Evolutionary conservation across 441 rosid genomes (phyloP), one percentile per base, ranked within the genome.

Genomic region (Gossypium laxum): DNA sequence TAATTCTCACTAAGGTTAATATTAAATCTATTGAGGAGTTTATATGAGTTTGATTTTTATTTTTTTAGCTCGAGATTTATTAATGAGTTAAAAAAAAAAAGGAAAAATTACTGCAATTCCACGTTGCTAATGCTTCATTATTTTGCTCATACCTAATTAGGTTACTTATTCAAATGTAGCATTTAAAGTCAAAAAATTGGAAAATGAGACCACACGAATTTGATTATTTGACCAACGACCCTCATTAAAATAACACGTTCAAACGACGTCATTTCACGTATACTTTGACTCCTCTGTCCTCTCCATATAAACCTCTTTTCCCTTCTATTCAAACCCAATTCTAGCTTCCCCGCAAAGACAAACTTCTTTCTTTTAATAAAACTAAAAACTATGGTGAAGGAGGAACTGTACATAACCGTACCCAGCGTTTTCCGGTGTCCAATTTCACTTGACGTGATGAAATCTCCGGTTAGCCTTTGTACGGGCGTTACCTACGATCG

Each of bases 401-500:
- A 87, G 52, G 89, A 85, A 54, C 75, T 88, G 55, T 82, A 63
- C 85, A 84, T 88, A 81, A 81, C 89, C 62, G 81, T 90, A 11
- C 98, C 98, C 10, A 88, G 81, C 73, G 82, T 85, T 79, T 91
- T 93, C 82, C 84, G 80, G 71, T 93, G 98, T 70, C 98, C 98
- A 6, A 91, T 93, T 55, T 89, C 98, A 14, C 88, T 93, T 0
- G 98, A 93, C 79, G 89, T 93, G 5, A 93, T 93, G 98, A 85
- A 62, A 30, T 93, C 97, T 11, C 97, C 98, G 1, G 98, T 93
- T 18, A 89, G 91, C 73, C 90, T 93, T 70, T 85, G 82, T 83
- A 91, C 98, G 28, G 97, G 97, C 41, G 91, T 93, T 19, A 89
- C 97, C 51, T 91, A 93, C 83, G 98, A 91, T 67, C 93, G 97